These are phyloP conservation scores for Endoconidiophora polonica DNA, from an alignment of 2,329 filamentous ascomycete genomes.

Conservation along the genomic window DNA sequence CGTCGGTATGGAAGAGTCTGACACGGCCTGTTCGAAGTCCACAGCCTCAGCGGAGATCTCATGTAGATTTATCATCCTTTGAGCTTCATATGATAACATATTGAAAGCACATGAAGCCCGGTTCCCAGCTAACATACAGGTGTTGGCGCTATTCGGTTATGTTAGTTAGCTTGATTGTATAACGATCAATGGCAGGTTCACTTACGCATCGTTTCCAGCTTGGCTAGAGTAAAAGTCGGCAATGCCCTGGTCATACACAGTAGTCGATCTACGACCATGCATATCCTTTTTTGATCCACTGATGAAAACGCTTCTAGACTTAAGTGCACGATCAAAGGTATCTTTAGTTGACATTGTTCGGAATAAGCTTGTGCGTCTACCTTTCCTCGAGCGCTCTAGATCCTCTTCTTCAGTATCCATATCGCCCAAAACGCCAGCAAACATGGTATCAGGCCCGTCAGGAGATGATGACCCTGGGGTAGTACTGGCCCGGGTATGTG, in stretches of 20 bases:
- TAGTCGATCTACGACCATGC: conserved; percentile 3
- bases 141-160: conserved; percentile 3
- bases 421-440: conserved; percentile 11
- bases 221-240: conserved; percentile 12
- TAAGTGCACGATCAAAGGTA: not conserved
- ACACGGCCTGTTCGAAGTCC: conserved; percentile 21
- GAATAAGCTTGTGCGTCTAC: conserved; percentile 8
- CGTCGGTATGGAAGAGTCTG: conserved; percentile 22
- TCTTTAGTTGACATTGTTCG: conserved; percentile 9
- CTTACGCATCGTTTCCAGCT: conserved; percentile 11
- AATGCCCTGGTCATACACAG: conserved; percentile 1
- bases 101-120: conserved; percentile 28
- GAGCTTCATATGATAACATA: conserved; percentile 28
- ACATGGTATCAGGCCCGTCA: conserved; percentile 8
- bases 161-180: not conserved
- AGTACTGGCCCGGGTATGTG: conserved; percentile 2
- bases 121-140: conserved; percentile 15
- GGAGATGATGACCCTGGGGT: not conserved
- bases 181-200: not conserved
- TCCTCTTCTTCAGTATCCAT: conserved; percentile 2
- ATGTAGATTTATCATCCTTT: conserved; percentile 25
- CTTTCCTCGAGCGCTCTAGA: conserved; percentile 3
- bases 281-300: not conserved
- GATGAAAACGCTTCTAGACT: conserved; percentile 8
- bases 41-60: conserved; percentile 19